Conservation (phyloP, 352 stramenopile genomes). For the Thalassiosira hispida region DNA sequence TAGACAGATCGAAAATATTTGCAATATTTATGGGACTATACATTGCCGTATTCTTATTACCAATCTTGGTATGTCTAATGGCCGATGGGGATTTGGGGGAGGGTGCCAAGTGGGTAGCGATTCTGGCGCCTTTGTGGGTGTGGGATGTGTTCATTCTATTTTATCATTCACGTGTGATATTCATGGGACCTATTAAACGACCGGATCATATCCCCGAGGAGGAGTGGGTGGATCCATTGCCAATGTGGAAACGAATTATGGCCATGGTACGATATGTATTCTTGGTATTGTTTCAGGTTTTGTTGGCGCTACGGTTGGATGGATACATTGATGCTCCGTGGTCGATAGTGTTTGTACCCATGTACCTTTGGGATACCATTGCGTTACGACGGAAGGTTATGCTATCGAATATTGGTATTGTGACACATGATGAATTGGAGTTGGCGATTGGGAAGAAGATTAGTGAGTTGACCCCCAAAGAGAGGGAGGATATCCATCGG, state of each 20-base stretch:
- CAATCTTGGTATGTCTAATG: slow-evolving; percentile 81
- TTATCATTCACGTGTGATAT: slow-evolving; percentile 79
- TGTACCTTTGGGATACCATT: slow-evolving; percentile 79
- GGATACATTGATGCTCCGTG: slow-evolving; percentile 56
- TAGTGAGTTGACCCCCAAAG: slow-evolving; percentile 62
- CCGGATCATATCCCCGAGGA: slow-evolving; percentile 78
- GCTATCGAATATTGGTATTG: slow-evolving; percentile 68
- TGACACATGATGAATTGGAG: slow-evolving; percentile 80
- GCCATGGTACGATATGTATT: slow-evolving; percentile 68
- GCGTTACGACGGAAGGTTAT: slow-evolving; percentile 74
- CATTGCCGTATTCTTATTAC: slow-evolving; percentile 66
- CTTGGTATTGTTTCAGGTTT: slow-evolving; percentile 76
- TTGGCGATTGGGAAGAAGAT: slow-evolving; percentile 75
- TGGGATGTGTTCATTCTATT: slow-evolving; percentile 81
- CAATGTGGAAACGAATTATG: slow-evolving; percentile 70
- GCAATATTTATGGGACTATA: slow-evolving; percentile 80
- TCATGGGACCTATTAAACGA: slow-evolving; percentile 77
- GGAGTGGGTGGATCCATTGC: slow-evolving; percentile 84
- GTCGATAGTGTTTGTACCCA: slow-evolving; percentile 70
- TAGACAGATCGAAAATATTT: slow-evolving; percentile 85
- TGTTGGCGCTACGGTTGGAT: slow-evolving; percentile 74
- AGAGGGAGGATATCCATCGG: slow-evolving; percentile 73
- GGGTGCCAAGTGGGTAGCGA: slow-evolving; percentile 62
- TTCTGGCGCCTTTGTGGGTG: slow-evolving; percentile 81
- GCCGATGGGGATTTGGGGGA: slow-evolving; percentile 70